Conservation (phyloP, 306 rosid genomes). For the Fragaria vesca region DNA sequence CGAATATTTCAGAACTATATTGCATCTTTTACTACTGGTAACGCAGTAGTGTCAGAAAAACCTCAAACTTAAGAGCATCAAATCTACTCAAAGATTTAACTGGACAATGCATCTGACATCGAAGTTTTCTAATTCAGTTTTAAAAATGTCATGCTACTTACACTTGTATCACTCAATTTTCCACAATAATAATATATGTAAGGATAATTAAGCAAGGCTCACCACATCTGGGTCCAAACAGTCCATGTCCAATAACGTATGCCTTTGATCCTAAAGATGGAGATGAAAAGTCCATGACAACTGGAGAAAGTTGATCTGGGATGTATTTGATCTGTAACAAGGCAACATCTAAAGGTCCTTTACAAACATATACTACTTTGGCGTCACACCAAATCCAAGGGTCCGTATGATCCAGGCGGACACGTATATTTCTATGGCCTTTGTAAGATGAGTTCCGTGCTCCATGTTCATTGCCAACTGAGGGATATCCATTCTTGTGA, state of each 20-base stretch:
- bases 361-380: conserved; percentile 68
- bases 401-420: conserved; percentile 70
- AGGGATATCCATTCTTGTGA: conserved; percentile 30
- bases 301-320: conserved; percentile 67
- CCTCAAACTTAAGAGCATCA: neutral
- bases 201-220: conserved; percentile 12
- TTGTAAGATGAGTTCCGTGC: conserved; percentile 31
- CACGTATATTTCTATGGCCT: conserved; percentile 53
- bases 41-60: neutral
- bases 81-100: neutral
- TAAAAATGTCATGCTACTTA: neutral
- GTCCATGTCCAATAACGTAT: conserved; percentile 83
- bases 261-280: conserved; percentile 81
- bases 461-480: conserved; percentile 34
- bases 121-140: neutral
- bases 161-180: neutral
- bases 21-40: neutral
- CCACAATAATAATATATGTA: neutral
- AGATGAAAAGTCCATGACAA: conserved; percentile 50
- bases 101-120: neutral
- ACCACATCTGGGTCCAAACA: conserved; percentile 93
- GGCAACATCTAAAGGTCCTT: conserved; percentile 94
- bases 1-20: neutral
- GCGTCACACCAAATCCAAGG: conserved; percentile 87
- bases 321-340: conserved; percentile 68